Conservation (phyloP, 768 basidiomycete species). For the Kwoniella mangroviensis region DNA sequence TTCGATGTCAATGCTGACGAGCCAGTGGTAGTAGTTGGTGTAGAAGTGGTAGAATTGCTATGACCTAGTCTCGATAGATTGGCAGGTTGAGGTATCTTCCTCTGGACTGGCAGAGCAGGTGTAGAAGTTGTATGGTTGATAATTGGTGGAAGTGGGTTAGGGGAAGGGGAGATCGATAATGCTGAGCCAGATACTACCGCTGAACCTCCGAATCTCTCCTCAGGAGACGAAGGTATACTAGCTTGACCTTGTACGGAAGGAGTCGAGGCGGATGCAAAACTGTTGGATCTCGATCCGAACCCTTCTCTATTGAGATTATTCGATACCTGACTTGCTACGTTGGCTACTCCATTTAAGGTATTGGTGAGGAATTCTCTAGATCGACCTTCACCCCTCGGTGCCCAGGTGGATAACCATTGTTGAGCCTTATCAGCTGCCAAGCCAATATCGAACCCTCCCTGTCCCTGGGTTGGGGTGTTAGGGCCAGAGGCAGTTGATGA, state of each 20-base stretch:
- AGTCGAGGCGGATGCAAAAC: slow-evolving; percentile 15
- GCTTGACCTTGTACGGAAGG: neutral
- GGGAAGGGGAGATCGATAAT: slow-evolving; percentile 10
- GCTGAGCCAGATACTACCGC: neutral
- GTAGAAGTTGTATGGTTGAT: slow-evolving; percentile 36
- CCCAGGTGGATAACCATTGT: slow-evolving; percentile 50
- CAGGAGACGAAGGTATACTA: slow-evolving; percentile 9
- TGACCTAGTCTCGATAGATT: slow-evolving; percentile 41
- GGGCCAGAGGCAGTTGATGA: slow-evolving; percentile 17
- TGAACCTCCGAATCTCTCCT: slow-evolving; percentile 1
- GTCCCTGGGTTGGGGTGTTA: slow-evolving; percentile 1
- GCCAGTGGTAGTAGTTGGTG: slow-evolving; percentile 16
- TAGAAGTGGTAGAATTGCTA: slow-evolving; percentile 12
- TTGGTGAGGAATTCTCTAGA: slow-evolving; percentile 41
- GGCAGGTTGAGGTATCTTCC: slow-evolving; percentile 42
- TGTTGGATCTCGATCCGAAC: slow-evolving; percentile 20
- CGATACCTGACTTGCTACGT: slow-evolving; percentile 43
- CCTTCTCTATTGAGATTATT: slow-evolving; percentile 32
- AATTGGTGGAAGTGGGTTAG: slow-evolving; percentile 24
- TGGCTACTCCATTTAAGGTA: slow-evolving; percentile 46
- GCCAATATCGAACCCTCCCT: slow-evolving; percentile 25
- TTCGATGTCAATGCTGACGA: neutral
- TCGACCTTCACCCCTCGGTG: slow-evolving; percentile 49
- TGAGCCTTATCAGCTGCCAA: slow-evolving; percentile 41
- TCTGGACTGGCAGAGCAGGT: slow-evolving; percentile 6